Evolutionary conservation across 257 asterid genomes (phyloP), one percentile per base, ranked within the genome.

Genomic region (Plantago ovata): DNA sequence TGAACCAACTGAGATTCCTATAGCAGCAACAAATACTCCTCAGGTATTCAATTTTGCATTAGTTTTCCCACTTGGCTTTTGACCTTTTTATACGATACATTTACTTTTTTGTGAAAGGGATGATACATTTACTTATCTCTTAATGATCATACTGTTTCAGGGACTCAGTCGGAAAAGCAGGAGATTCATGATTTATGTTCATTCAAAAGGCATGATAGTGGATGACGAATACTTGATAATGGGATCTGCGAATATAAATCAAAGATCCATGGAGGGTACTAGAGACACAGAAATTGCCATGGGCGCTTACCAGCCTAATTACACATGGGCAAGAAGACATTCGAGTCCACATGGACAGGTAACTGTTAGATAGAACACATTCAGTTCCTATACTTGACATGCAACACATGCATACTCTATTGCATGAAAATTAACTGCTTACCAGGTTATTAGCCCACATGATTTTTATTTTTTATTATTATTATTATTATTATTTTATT

Each of bases 171-270:
- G 82, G 47, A 93, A 79, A 66, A 77, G 56, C 73, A 78, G 98
- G 1, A 85, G 98, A 72, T 92, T 92, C 80, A 92, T 92, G 98
- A 92, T 92, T 56, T 92, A 92, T 67, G 96, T 92, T 65, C 98
- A 92, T 72, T 92, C 98, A 0, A 92, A 92, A 70, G 98, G 97
- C 55, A 88, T 92, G 98, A 85, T 92, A 28, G 98, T 88, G 60
- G 98, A 88, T 15, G 96, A 92, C 22, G 98, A 92, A 64, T 88
- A 75, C 48, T 81, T 88, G 50, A 51, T 92, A 24, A 0, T 92
- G 64, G 98, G 98, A 11, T 92, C 98, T 41, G 98, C 95, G 23
- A 92, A 92, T 73, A 92, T 92, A 78, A 92, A 92, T 40, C 98
- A 92, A 54, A 93, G 95, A 38, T 92, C 98, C 1, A 33, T 92